phyloP scores from a whole-genome alignment of 225 moss, liverwort and hornwort genomes.

The Marchantia paleacea region DNA sequence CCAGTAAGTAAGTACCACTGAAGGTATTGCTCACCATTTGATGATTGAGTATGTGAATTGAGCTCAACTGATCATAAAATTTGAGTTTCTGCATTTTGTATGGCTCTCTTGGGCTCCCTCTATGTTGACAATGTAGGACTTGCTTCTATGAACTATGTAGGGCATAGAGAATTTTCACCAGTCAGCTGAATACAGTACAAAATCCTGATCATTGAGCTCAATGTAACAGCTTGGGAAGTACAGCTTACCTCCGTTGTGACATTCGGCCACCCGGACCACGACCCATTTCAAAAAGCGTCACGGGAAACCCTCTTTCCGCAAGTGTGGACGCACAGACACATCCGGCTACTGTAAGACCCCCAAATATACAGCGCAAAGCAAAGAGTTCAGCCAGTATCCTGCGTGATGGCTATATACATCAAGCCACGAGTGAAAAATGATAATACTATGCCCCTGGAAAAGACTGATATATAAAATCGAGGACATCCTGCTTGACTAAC shows the following conservation, averaged over 20 bases:
- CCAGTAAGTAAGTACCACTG: too few species aligned
- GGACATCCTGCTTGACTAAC: neutral
- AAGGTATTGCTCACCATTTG: too few species aligned
- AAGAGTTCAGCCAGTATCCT: neutral
- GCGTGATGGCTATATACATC: neutral
- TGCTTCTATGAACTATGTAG: too few species aligned
- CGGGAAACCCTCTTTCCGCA: constrained; percentile 69
- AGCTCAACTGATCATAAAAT: too few species aligned
- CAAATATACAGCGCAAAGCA: neutral
- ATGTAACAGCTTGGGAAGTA: neutral
- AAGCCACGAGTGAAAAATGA: neutral
- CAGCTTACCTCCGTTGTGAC: constrained; percentile 70
- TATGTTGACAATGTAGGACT: too few species aligned
- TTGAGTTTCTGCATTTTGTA: too few species aligned
- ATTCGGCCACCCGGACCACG: constrained; percentile 94
- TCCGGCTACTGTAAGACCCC: constrained; percentile 66
- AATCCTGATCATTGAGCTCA: neutral
- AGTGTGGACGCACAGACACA: constrained; percentile 77
- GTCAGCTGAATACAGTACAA: neutral
- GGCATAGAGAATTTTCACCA: neutral
- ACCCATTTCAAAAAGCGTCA: constrained; percentile 75
- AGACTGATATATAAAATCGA: neutral
- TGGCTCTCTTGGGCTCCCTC: too few species aligned
- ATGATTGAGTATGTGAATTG: too few species aligned
- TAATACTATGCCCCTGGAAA: neutral